Conservation (phyloP, 2,329 filamentous ascomycete species). For the Trichophyton benhamiae region DNA sequence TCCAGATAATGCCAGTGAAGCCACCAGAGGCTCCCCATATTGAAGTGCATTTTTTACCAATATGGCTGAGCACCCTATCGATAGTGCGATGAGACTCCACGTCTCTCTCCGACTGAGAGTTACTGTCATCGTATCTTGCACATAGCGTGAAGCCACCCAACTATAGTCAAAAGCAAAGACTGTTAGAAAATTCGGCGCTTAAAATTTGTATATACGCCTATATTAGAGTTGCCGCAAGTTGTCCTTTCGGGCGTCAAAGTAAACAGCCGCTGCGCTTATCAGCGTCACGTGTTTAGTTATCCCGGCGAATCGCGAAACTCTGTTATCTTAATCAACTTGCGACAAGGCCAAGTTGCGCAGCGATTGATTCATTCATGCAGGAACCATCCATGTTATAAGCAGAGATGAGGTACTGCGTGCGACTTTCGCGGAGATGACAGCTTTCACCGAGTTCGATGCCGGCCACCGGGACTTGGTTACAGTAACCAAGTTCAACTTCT, state of each 20-base stretch:
- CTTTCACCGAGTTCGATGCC: conserved; percentile 34
- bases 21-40: conserved; percentile 79
- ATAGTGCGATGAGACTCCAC: conserved; percentile 49
- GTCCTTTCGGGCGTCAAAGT: not conserved
- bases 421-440: conserved; percentile 19
- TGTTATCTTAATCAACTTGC: not conserved
- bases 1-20: conserved; percentile 73
- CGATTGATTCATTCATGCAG: not conserved
- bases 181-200: not conserved
- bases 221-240: not conserved
- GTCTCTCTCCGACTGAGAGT: conserved; percentile 43
- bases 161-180: not conserved
- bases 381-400: conserved; percentile 3
- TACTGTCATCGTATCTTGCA: conserved; percentile 22
- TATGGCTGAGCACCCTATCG: conserved; percentile 57
- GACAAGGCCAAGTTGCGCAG: not conserved
- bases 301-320: not conserved
- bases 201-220: not conserved
- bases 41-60: conserved; percentile 64
- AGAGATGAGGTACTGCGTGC: conserved; percentile 1
- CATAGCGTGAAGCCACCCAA: not conserved
- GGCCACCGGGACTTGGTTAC: conserved; percentile 56
- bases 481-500: conserved; percentile 79
- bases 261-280: not conserved
- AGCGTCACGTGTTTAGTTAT: not conserved